Percentiles rank a stretch among this genome's conserved stretches.
Conservation (phyloP, 108 stramenopile genomes). For the Skeletonema costatum region DNA sequence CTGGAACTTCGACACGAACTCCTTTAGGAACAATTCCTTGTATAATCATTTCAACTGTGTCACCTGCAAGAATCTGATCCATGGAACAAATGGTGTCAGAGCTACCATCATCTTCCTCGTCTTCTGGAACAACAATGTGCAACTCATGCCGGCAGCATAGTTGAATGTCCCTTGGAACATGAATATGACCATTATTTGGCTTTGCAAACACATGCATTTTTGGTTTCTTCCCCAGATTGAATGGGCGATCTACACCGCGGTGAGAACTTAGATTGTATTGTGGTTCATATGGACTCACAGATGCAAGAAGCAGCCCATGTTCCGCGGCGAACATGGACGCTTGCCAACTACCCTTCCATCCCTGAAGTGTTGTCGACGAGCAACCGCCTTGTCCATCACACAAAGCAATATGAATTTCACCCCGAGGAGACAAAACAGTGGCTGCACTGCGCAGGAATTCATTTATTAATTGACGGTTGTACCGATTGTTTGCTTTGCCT, state of each 20-base stretch:
- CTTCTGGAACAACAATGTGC: slow-evolving; percentile 59
- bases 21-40: slow-evolving; percentile 60
- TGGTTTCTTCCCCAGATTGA: slow-evolving; percentile 57
- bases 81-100: slow-evolving; percentile 15
- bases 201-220: slow-evolving; percentile 62
- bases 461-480: slow-evolving; percentile 67
- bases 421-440: slow-evolving; percentile 44
- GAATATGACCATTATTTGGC: slow-evolving; percentile 37
- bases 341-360: slow-evolving; percentile 81
- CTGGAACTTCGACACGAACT: slow-evolving; percentile 66
- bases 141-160: slow-evolving; percentile 83
- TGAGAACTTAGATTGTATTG: slow-evolving; percentile 69
- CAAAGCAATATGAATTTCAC: slow-evolving; percentile 77
- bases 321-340: slow-evolving; percentile 66
- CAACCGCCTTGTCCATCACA: slow-evolving; percentile 77
- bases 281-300: slow-evolving; percentile 54
- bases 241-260: slow-evolving; percentile 78
- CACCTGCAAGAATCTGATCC: slow-evolving; percentile 59
- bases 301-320: slow-evolving; percentile 58
- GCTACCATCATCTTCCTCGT: slow-evolving; percentile 9
- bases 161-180: slow-evolving; percentile 55
- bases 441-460: slow-evolving; percentile 68
- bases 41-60: slow-evolving; percentile 56
- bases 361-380: slow-evolving; percentile 45
- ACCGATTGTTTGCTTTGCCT: slow-evolving; percentile 76